Base-by-base conservation (phyloP, 352 stramenopile genomes). In the Phytophthora pseudosyringae region DNA sequence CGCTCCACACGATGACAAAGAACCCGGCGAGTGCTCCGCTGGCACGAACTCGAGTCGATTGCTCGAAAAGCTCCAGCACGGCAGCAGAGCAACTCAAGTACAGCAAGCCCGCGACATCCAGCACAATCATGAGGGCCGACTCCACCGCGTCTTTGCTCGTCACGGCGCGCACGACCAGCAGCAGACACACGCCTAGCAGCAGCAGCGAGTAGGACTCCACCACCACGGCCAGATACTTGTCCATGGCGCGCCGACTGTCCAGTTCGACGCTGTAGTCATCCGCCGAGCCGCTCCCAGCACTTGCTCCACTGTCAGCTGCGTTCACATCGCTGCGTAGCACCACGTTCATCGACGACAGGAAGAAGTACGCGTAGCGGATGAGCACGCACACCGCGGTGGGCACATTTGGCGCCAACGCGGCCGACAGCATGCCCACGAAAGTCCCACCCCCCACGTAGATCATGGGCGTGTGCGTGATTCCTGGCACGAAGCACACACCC, bases 81-180 rank as follows among this genome's bases (percentile, higher is more conserved):
- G 69, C 80, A 26, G 69, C 73, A 13, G 74, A 59, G 41, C 70
- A 71, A 33, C 71, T 75, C 9, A 88, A 31, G 41, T 89, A 89
- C 11, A 90, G 43, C 15, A 90, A 51, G 0, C 79, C 76, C 4
- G 69, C 48, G 33, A 89, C 53, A 57, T 90, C 81, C 10, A 90
- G 59, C 9, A 88, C 67, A 40, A 76, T 76, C 67, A 85, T 79
- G 9, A 88, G 75, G 0, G 75, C 57, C 15, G 77, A 89, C 62
- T 90, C 81, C 69, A 89, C 83, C 0, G 78, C 52, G 31, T 90
- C 81, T 57, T 90, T 86, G 45, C 81, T 86, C 2, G 75, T 81
- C 15, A 90, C 31, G 3, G 80, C 75, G 4, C 79, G 76, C 1
- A 52, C 60, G 39, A 88, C 74, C 21, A 90, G 50, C 41, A 89